Conservation (phyloP, 139 green algal species). For the Penium margaritaceum region DNA sequence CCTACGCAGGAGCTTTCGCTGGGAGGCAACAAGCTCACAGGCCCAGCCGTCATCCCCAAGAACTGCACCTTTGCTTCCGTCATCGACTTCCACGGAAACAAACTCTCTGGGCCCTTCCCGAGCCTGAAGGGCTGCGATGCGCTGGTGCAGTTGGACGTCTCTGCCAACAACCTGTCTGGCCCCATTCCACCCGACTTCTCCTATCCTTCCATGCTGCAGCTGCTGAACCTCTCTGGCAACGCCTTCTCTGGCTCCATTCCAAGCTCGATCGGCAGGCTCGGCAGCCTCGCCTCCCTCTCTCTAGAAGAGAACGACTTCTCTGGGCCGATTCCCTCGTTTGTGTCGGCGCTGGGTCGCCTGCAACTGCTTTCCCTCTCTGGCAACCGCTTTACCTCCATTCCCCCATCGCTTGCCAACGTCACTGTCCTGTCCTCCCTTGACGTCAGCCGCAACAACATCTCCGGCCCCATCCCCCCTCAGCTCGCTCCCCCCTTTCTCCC, state of each 20-base stretch:
- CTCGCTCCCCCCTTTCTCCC: too few species aligned
- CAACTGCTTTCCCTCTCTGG: too few species aligned
- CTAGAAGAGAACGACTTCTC: neutral
- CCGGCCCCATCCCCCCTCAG: too few species aligned
- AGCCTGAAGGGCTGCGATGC: neutral
- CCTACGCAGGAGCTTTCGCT: too few species aligned
- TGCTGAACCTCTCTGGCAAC: conserved; percentile 1
- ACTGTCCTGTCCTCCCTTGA: too few species aligned
- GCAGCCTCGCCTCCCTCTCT: neutral
- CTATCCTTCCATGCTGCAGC: neutral
- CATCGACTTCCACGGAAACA: neutral
- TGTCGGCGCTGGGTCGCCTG: too few species aligned
- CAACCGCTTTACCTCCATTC: too few species aligned
- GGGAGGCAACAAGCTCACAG: conserved; percentile 11
- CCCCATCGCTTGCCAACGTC: too few species aligned
- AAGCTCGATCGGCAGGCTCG: neutral
- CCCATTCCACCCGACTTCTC: conserved; percentile 1
- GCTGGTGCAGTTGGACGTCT: conserved; percentile 10
- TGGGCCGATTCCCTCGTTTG: neutral
- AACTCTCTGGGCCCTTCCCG: neutral
- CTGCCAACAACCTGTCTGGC: conserved; percentile 16
- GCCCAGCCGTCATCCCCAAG: too few species aligned
- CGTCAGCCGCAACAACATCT: too few species aligned
- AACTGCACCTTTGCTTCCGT: neutral
- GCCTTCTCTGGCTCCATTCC: neutral